A percentile compares a stretch with the other conserved stretches of the same genome.
Conservation (phyloP, 2,329 filamentous ascomycete genomes). For the Aplosporella prunicola region DNA sequence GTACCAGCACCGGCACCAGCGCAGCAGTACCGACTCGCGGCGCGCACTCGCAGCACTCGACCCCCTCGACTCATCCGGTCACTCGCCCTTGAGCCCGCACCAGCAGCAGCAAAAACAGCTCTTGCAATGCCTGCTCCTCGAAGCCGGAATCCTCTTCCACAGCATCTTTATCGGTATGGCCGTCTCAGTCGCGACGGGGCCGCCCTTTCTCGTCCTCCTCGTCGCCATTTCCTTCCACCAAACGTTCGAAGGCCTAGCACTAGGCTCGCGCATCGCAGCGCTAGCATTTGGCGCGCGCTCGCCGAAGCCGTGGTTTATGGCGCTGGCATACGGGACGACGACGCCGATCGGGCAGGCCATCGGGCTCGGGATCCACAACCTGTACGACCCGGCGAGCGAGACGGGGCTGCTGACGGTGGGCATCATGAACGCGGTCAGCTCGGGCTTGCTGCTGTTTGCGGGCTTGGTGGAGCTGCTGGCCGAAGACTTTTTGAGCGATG, state of each 20-base stretch:
- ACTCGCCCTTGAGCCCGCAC: slow-evolving; percentile 9
- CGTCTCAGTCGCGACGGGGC: slow-evolving; percentile 56
- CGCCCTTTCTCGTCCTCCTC: slow-evolving; percentile 55
- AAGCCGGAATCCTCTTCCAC: slow-evolving; percentile 71
- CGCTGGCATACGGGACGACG: slow-evolving; percentile 52
- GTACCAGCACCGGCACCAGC: slow-evolving; percentile 1
- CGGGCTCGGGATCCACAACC: slow-evolving; percentile 39
- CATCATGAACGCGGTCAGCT: slow-evolving; percentile 41
- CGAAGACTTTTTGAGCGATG: slow-evolving; percentile 50
- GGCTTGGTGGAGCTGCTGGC: slow-evolving; percentile 42
- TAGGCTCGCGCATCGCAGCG: slow-evolving; percentile 61
- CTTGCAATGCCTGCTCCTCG: slow-evolving; percentile 64
- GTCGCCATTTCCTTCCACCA: slow-evolving; percentile 65
- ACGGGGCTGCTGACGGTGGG: slow-evolving; percentile 41
- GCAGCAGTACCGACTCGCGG: neutral
- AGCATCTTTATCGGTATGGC: slow-evolving; percentile 69
- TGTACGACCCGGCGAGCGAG: slow-evolving; percentile 41
- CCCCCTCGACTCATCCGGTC: neutral
- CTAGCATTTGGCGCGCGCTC: slow-evolving; percentile 62
- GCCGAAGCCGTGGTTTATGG: slow-evolving; percentile 64
- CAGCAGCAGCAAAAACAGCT: slow-evolving; percentile 49
- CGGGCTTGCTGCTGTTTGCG: slow-evolving; percentile 40
- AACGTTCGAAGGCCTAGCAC: slow-evolving; percentile 59
- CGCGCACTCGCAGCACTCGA: neutral
- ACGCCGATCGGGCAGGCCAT: slow-evolving; percentile 43